Evolutionary conservation across 495 filamentous ascomycete species (phyloP).

Genomic region (Trichoderma erinaceum): DNA sequence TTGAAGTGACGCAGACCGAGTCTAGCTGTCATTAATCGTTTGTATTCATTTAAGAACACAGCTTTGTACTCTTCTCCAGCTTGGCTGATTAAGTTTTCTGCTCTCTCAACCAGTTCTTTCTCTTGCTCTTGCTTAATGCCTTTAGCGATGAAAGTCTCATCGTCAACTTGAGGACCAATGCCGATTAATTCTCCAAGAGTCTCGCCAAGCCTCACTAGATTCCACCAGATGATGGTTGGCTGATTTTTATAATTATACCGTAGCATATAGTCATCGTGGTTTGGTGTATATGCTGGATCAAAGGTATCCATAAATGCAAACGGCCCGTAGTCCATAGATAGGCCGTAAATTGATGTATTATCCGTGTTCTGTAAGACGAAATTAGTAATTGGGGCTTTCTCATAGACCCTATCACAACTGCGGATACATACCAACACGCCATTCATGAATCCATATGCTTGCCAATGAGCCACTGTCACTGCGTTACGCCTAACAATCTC

Average conservation of each 20-base stretch:
- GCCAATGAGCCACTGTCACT: conserved; percentile 85
- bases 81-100: conserved; percentile 71
- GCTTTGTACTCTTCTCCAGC: conserved; percentile 79
- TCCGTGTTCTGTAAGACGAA: conserved; percentile 56
- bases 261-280: conserved; percentile 85
- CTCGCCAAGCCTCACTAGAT: conserved; percentile 86
- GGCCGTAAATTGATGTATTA: conserved; percentile 84
- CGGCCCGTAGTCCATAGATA: conserved; percentile 89
- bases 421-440: conserved; percentile 58
- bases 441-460: conserved; percentile 97
- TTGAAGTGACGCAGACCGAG: conserved; percentile 64
- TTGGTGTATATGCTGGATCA: conserved; percentile 89
- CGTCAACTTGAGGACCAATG: conserved; percentile 60
- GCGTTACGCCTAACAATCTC: conserved; percentile 85
- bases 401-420: background rate
- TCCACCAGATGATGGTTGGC: conserved; percentile 97
- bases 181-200: conserved; percentile 85
- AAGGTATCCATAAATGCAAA: conserved; percentile 97
- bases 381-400: background rate
- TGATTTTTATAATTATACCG: conserved; percentile 92
- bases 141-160: conserved; percentile 57
- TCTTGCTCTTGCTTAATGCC: conserved; percentile 65
- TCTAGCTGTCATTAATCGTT: conserved; percentile 66
- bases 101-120: conserved; percentile 64
- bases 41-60: conserved; percentile 82